phyloP scores from a whole-genome alignment of 108 stramenopile species.

The Cyclotella atomus region DNA sequence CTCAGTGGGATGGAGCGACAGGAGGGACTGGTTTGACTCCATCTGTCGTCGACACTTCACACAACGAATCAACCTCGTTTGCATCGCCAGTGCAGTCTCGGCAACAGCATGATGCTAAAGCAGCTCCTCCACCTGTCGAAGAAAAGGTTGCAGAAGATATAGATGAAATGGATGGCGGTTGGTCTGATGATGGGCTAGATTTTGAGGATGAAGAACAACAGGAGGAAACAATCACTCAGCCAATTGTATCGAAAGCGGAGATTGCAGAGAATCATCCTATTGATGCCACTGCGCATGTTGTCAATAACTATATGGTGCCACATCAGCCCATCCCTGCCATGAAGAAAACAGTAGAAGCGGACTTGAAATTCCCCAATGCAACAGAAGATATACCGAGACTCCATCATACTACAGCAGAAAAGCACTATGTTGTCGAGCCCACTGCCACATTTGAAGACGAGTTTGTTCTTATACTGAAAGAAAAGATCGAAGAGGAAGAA shows the following conservation, averaged over 20 bases:
- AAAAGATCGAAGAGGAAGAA: conserved; percentile 34
- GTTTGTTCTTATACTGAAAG: conserved; percentile 34
- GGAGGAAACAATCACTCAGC: neutral
- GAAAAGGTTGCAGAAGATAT: neutral
- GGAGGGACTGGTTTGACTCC: conserved; percentile 9
- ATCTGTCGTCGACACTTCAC: neutral
- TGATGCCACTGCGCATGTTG: neutral
- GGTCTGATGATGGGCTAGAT: conserved; percentile 49
- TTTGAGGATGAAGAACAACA: conserved; percentile 27
- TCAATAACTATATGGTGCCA: neutral
- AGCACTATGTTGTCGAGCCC: neutral
- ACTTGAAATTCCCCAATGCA: neutral
- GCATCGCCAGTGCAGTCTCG: neutral
- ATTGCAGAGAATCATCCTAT: neutral
- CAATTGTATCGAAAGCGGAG: neutral
- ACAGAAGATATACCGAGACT: too few species aligned
- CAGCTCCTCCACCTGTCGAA: neutral
- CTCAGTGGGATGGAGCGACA: conserved; percentile 6
- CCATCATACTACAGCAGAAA: neutral
- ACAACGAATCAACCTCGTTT: neutral
- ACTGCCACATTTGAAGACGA: conserved; percentile 31
- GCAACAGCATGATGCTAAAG: too few species aligned
- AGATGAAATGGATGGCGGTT: conserved; percentile 38
- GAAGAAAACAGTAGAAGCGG: neutral
- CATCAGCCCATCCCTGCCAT: neutral